Evolutionary conservation across 2,329 filamentous ascomycete species (phyloP).

Genomic region (Taxawa tesnikishii): DNA sequence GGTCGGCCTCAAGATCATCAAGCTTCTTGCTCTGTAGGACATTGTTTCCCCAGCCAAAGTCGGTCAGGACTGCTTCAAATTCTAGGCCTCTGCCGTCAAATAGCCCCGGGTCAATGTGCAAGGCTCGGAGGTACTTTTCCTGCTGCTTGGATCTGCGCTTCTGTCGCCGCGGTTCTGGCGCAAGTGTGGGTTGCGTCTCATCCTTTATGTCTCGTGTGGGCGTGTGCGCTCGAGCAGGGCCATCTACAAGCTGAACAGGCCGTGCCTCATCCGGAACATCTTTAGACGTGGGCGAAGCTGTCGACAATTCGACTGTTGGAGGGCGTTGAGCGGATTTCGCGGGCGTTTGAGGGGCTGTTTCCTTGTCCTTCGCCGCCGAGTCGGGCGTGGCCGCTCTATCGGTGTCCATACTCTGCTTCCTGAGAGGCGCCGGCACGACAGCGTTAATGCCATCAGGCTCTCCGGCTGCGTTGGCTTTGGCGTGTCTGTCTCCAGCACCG

Average conservation of each 20-base stretch:
- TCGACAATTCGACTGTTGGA: constrained; percentile 50
- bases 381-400: constrained; percentile 1
- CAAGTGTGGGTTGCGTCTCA: neutral
- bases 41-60: constrained; percentile 79
- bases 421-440: constrained; percentile 67
- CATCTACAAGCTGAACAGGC: constrained; percentile 14
- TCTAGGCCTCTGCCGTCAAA: constrained; percentile 66
- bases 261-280: neutral
- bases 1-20: constrained; percentile 68
- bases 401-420: constrained; percentile 7
- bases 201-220: constrained; percentile 16
- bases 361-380: neutral
- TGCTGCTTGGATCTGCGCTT: constrained; percentile 61
- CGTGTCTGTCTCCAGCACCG: constrained; percentile 69
- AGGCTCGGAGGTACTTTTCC: constrained; percentile 60
- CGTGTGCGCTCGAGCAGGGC: constrained; percentile 10
- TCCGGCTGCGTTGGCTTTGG: constrained; percentile 38
- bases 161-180: constrained; percentile 3
- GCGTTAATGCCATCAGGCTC: constrained; percentile 82
- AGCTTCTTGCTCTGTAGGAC: constrained; percentile 63
- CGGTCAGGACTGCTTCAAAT: constrained; percentile 70
- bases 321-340: neutral
- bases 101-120: constrained; percentile 68
- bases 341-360: neutral
- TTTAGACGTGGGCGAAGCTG: constrained; percentile 22